These are phyloP conservation scores for Clonostachys rosea DNA, from an alignment of 2,329 filamentous ascomycete genomes.

Conservation along the genomic window DNA sequence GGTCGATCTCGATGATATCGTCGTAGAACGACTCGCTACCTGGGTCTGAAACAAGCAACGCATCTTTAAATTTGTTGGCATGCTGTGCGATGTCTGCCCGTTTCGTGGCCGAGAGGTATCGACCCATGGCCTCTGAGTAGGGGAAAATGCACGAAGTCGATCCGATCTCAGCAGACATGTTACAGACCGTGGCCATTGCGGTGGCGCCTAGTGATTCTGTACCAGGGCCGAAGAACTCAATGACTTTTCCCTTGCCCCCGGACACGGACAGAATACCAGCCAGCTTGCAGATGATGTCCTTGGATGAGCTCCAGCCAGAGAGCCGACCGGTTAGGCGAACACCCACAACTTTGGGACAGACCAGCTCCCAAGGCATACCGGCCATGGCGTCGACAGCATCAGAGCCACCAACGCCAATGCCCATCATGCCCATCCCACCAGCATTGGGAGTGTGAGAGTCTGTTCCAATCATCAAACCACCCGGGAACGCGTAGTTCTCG, in stretches of 20 bases:
- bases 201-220: slow-evolving; percentile 21
- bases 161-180: slow-evolving; percentile 29
- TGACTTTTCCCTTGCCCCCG: slow-evolving; percentile 24
- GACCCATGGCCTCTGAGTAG: slow-evolving; percentile 20
- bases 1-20: slow-evolving; percentile 24
- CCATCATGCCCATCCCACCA: slow-evolving; percentile 25
- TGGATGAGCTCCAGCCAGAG: slow-evolving; percentile 20
- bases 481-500: slow-evolving; percentile 29
- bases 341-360: slow-evolving; percentile 21
- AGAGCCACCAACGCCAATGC: slow-evolving; percentile 35
- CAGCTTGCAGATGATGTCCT: slow-evolving; percentile 29
- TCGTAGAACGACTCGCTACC: slow-evolving; percentile 23
- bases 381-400: slow-evolving; percentile 38
- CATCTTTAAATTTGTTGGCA: slow-evolving; percentile 13
- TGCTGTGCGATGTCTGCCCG: slow-evolving; percentile 13
- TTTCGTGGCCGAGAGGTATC: slow-evolving; percentile 21
- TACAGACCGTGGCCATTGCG: slow-evolving; percentile 28
- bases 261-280: slow-evolving; percentile 23
- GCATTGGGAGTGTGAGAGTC: slow-evolving; percentile 30
- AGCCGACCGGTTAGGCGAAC: slow-evolving; percentile 20
- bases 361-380: slow-evolving; percentile 25
- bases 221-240: slow-evolving; percentile 28
- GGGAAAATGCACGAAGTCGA: slow-evolving; percentile 29
- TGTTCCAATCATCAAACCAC: slow-evolving; percentile 25
- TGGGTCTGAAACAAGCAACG: slow-evolving; percentile 16